Evolutionary conservation across 352 stramenopile genomes (phyloP), one percentile per base, ranked within the genome.

Genomic region (Pythium folliculosum): DNA sequence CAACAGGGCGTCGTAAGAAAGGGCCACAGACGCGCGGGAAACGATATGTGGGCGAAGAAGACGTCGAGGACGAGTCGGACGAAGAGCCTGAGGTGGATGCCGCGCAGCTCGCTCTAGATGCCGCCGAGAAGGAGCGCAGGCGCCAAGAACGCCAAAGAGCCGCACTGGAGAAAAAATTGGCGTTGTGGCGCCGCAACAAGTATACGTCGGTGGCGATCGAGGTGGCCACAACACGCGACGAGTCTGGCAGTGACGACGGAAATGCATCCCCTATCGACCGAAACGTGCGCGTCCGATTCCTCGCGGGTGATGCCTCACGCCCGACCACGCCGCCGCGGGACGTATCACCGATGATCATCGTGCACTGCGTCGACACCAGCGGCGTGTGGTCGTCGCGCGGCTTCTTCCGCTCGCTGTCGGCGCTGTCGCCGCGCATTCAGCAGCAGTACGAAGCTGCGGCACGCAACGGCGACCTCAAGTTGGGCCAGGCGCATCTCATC

Each of bases 291-390:
- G 63, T 93, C 6, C 66, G 67, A 13, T 93, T 89, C 63, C 75
- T 77, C 7, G 72, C 83, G 13, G 85, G 82, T 6, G 82, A 91
- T 51, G 85, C 85, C 17, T 90, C 81, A 37, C 76, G 70, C 2
- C 83, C 83, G 13, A 67, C 60, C 35, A 63, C 73, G 30, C 2
- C 60, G 0, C 44, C 16, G 12, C 51, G 54, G 5, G 67, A 73
- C 47, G 19, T 35, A 14, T 65, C 67, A 17, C 67, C 67, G 7
- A 7, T 22, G 1, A 81, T 93, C 61, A 79, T 91, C 57, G 77
- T 90, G n/a, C 85, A 93, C 30, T 93, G 82, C 50, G 82, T 91
- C 32, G 81, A 93, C 48, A 93, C 77, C 13, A 91, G 82, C 53
- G 85, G 85, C 23, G 76, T 84, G 23, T 93, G 85, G 85, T 87